These are phyloP conservation scores for Neofusicoccum sp. DNA, from an alignment of 2,329 filamentous ascomycete species.

Conservation along the genomic window DNA sequence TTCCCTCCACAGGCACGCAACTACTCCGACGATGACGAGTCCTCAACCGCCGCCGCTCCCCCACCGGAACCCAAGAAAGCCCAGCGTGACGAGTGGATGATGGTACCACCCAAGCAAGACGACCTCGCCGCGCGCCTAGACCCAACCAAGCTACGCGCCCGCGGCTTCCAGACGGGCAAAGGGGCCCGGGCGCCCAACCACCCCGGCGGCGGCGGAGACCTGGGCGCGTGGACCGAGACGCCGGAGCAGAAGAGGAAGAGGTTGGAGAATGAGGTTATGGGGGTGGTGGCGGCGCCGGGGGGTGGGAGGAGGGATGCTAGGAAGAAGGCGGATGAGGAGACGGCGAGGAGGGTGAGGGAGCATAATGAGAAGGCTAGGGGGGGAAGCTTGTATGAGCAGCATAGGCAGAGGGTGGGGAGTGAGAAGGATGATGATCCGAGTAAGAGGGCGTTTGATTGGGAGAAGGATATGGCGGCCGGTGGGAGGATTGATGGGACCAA, in stretches of 20 bases:
- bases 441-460: constrained; percentile 79
- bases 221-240: constrained; percentile 86
- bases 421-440: constrained; percentile 85
- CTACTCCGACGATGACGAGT: constrained; percentile 15
- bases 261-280: constrained; percentile 78
- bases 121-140: constrained; percentile 63
- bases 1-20: no score
- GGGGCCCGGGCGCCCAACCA: constrained; percentile 48
- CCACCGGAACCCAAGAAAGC: constrained; percentile 41
- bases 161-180: constrained; percentile 76
- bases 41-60: constrained; percentile 20
- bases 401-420: constrained; percentile 49
- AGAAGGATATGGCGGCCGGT: constrained; percentile 87
- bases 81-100: constrained; percentile 70
- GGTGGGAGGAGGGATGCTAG: constrained; percentile 26
- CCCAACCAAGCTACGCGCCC: constrained; percentile 76
- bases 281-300: constrained; percentile 51
- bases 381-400: constrained; percentile 48
- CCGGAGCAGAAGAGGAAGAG: constrained; percentile 81
- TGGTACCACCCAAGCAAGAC: constrained; percentile 49
- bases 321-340: constrained; percentile 45
- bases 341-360: constrained; percentile 53
- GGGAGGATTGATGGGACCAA: constrained; percentile 70
- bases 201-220: constrained; percentile 40
- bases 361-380: constrained; percentile 51